Evolutionary conservation across 2,329 filamentous ascomycete species (phyloP).

Genomic region (Fusarium sulawesiense): DNA sequence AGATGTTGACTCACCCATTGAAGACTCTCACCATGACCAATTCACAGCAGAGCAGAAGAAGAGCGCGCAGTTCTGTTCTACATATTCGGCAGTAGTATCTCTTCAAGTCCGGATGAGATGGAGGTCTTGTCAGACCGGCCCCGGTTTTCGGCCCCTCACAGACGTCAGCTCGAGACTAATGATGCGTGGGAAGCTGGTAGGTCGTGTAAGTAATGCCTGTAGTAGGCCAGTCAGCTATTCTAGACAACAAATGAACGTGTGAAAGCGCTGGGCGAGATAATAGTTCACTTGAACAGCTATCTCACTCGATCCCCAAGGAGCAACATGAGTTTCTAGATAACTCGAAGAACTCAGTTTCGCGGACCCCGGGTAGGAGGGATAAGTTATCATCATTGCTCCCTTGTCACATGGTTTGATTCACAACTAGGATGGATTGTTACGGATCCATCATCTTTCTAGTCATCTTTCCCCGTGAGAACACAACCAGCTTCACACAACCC

Average conservation of each 20-base stretch:
- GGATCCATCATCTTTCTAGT: neutral
- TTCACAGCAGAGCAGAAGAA: neutral
- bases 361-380: neutral
- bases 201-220: neutral
- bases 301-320: neutral
- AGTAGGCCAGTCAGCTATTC: neutral
- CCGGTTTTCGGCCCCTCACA: constrained; percentile 31
- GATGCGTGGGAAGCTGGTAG: neutral
- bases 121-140: constrained; percentile 10
- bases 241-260: neutral
- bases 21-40: constrained; percentile 4
- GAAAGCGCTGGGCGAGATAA: neutral
- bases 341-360: neutral
- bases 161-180: constrained; percentile 9
- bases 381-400: neutral
- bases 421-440: neutral
- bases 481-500: neutral
- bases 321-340: neutral
- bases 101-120: constrained; percentile 6
- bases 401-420: neutral
- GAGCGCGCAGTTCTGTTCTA: constrained; percentile 9
- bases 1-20: neutral
- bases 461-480: neutral
- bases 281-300: neutral
- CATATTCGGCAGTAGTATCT: neutral